phyloP scores from a whole-genome alignment of 257 asterid species.

The Fraxinus quadrangulata region DNA sequence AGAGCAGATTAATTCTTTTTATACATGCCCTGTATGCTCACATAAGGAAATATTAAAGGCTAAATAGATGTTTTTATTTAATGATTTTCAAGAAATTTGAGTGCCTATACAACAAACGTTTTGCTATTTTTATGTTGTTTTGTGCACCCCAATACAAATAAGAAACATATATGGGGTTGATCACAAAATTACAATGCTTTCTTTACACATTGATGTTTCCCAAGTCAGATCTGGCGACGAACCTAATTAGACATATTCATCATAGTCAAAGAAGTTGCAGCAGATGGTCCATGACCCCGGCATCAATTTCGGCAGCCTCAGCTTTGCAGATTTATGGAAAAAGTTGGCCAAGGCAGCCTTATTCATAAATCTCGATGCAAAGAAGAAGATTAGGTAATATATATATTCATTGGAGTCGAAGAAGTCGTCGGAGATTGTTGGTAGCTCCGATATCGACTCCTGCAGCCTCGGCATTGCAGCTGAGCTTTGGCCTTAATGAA shows the following conservation, averaged over 20 bases:
- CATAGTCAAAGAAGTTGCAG: too few relatives aligned
- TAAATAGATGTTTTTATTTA: neutral
- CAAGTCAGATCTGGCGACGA: too few relatives aligned
- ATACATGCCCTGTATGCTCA: slow-evolving; percentile 75
- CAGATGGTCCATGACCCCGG: too few relatives aligned
- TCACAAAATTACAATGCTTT: neutral
- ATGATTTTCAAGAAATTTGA: neutral
- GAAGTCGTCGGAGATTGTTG: slow-evolving; percentile 50
- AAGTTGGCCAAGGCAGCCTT: too few relatives aligned
- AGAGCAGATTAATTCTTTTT: slow-evolving; percentile 36
- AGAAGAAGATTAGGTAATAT: neutral
- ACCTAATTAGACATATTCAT: too few relatives aligned
- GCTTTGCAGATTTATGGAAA: neutral
- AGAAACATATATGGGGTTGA: neutral
- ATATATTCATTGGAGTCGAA: slow-evolving; percentile 31
- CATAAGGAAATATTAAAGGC: slow-evolving; percentile 38
- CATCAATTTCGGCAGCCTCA: neutral
- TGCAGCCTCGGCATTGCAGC: slow-evolving; percentile 30
- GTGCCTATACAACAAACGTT: neutral
- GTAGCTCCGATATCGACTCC: slow-evolving; percentile 50
- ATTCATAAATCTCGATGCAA: neutral
- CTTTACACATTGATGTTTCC: neutral
- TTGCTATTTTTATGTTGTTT: neutral
- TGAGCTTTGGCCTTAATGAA: slow-evolving; percentile 59
- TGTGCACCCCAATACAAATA: slow-evolving; percentile 9